These are phyloP conservation scores for Talaromyces sp. DNA, from an alignment of 2,329 filamentous ascomycete genomes.

Conservation along the genomic window DNA sequence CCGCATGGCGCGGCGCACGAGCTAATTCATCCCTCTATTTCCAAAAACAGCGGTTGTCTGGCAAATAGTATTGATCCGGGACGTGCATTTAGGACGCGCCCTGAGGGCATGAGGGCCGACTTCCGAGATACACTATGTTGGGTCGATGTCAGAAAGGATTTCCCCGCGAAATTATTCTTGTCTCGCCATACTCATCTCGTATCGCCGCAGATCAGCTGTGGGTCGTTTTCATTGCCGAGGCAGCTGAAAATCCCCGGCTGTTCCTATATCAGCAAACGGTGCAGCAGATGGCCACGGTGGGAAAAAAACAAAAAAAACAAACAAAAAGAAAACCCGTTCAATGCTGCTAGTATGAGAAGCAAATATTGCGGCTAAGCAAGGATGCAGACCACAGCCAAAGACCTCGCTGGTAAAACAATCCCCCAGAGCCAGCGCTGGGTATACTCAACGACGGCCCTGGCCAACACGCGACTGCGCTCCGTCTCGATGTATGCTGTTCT, in stretches of 20 bases:
- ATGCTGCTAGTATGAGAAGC: background rate
- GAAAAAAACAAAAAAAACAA: too few relatives aligned
- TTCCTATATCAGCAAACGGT: background rate
- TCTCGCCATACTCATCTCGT: too few relatives aligned
- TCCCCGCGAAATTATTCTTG: too few relatives aligned
- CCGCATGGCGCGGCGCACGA: background rate
- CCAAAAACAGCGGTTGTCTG: background rate
- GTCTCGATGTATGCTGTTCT: background rate
- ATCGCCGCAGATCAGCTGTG: background rate
- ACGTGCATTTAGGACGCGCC: background rate
- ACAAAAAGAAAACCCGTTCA: background rate
- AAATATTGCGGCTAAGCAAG: background rate
- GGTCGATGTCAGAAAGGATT: background rate
- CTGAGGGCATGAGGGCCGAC: too few relatives aligned
- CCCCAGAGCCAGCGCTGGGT: slow-evolving; percentile 9
- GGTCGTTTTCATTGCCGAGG: background rate
- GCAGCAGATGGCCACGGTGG: background rate
- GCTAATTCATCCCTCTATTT: background rate
- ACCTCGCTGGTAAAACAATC: slow-evolving; percentile 6
- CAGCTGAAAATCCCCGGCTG: background rate
- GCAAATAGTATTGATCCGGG: background rate
- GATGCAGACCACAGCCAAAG: background rate
- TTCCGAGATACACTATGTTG: background rate
- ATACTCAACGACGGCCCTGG: slow-evolving; percentile 2
- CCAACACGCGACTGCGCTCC: background rate